Conservation (phyloP, 176 grass and related monocot species). For the Puccinellia tenuiflora region DNA sequence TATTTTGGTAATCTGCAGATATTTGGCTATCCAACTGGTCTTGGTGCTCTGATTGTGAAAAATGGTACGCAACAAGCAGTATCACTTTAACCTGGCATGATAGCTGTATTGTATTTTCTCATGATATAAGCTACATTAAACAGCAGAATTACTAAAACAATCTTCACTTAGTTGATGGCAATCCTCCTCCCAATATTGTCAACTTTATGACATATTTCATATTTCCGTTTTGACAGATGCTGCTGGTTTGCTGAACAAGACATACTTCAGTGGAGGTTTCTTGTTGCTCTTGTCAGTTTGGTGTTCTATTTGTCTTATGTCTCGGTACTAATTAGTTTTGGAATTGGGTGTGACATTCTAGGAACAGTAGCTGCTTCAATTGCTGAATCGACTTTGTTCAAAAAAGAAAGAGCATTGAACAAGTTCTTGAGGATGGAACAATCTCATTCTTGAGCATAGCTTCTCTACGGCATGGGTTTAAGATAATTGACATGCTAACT, state of each 20-base stretch:
- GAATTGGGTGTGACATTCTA: conserved; percentile 33
- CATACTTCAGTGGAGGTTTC: conserved; percentile 93
- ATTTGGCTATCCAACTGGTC: conserved; percentile 97
- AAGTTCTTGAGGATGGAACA: conserved; percentile 90
- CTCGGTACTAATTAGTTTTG: conserved; percentile 15
- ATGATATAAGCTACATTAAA: conserved; percentile 9
- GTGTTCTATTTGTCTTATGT: neutral
- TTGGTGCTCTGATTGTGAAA: conserved; percentile 88
- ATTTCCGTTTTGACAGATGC: conserved; percentile 55
- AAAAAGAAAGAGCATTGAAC: conserved; percentile 74
- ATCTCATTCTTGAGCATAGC: conserved; percentile 82
- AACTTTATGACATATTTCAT: conserved; percentile 24
- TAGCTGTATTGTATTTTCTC: neutral
- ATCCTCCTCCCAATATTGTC: neutral
- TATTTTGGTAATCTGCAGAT: conserved; percentile 56
- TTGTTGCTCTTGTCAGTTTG: conserved; percentile 4
- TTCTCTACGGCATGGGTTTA: conserved; percentile 87
- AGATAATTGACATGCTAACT: conserved; percentile 63
- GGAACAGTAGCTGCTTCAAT: conserved; percentile 88
- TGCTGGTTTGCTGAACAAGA: conserved; percentile 70
- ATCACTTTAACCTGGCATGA: conserved; percentile 16
- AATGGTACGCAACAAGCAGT: conserved; percentile 47
- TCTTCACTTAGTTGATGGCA: neutral
- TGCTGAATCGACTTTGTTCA: conserved; percentile 83
- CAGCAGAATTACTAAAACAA: neutral